Percentiles rank a stretch among this genome's conserved stretches.
These are phyloP conservation scores for Cercospora brassicicola DNA, from an alignment of 2,329 filamentous ascomycete genomes.

Conservation along the genomic window DNA sequence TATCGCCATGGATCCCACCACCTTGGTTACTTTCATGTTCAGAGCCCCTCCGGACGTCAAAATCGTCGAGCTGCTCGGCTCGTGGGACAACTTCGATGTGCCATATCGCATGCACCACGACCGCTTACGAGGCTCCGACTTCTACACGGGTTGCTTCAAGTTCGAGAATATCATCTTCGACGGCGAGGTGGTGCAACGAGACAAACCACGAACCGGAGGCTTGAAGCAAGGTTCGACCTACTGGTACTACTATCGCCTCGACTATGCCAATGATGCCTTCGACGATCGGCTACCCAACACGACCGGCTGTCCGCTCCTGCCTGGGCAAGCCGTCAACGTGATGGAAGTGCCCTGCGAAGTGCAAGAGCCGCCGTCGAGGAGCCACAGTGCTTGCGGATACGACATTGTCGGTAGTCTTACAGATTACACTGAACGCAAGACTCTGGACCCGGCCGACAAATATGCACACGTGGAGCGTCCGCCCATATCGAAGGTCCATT, in stretches of 20 bases:
- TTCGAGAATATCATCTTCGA: conserved; percentile 84
- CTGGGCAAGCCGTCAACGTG: conserved; percentile 83
- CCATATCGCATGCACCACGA: conserved; percentile 81
- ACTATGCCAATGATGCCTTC: conserved; percentile 73
- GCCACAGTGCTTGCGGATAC: conserved; percentile 34
- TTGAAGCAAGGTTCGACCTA: conserved; percentile 91
- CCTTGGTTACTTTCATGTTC: conserved; percentile 43
- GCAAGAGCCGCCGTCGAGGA: conserved; percentile 28
- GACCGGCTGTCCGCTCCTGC: conserved; percentile 77
- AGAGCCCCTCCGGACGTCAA: conserved; percentile 53
- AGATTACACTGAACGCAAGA: conserved; percentile 24
- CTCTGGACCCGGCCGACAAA: conserved; percentile 34
- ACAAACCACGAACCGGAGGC: conserved; percentile 67
- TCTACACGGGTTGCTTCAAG: conserved; percentile 84
- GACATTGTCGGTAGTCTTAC: conserved; percentile 31
- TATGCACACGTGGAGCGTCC: conserved; percentile 33
- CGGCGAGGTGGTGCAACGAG: conserved; percentile 58
- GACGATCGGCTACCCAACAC: conserved; percentile 73
- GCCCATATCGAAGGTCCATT: conserved; percentile 35
- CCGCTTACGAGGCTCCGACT: conserved; percentile 66
- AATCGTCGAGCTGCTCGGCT: conserved; percentile 79
- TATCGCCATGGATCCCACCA: conserved; percentile 39
- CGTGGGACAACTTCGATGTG: conserved; percentile 90
- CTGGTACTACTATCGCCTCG: conserved; percentile 93
- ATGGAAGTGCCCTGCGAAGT: conserved; percentile 74